Percentiles rank a stretch among this genome's conserved stretches.
Conservation (phyloP, 495 filamentous ascomycete species). For the Immersiella caudata region DNA sequence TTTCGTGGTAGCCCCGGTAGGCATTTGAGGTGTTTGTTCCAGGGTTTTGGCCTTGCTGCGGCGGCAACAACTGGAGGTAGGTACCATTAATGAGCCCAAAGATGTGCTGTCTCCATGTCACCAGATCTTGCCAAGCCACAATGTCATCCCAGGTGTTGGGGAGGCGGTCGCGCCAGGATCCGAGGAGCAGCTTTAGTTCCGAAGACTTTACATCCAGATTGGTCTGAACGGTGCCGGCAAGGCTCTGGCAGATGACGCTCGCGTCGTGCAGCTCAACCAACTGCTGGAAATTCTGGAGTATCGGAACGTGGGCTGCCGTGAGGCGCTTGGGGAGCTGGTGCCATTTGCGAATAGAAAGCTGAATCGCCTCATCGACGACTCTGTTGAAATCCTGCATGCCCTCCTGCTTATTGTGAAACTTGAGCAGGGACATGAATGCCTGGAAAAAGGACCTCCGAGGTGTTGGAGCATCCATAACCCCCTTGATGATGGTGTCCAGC, state of each 20-base stretch:
- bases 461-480: conserved; percentile 94
- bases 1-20: conserved; percentile 97
- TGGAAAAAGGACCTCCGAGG: conserved; percentile 94
- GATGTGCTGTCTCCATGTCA: conserved; percentile 98
- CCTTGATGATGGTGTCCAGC: conserved; percentile 87
- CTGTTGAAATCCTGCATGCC: conserved; percentile 77
- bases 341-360: conserved; percentile 96
- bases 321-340: conserved; percentile 91
- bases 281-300: conserved; percentile 97
- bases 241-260: conserved; percentile 88
- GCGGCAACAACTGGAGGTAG: conserved; percentile 84
- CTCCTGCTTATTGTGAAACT: conserved; percentile 87
- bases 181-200: conserved; percentile 90
- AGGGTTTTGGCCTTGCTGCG: conserved; percentile 66
- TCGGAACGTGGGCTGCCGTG: conserved; percentile 92
- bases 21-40: conserved; percentile 78
- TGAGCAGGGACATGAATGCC: conserved; percentile 93
- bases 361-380: conserved; percentile 93
- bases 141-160: conserved; percentile 99
- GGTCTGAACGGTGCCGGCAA: conserved; percentile 75
- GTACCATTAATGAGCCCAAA: conserved; percentile 96
- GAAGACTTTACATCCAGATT: conserved; percentile 95
- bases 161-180: conserved; percentile 92
- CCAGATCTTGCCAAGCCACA: conserved; percentile 97
- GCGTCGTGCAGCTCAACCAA: conserved; percentile 98